Conservation (phyloP, 305 asterid species). For the Fraxinus platypoda region DNA sequence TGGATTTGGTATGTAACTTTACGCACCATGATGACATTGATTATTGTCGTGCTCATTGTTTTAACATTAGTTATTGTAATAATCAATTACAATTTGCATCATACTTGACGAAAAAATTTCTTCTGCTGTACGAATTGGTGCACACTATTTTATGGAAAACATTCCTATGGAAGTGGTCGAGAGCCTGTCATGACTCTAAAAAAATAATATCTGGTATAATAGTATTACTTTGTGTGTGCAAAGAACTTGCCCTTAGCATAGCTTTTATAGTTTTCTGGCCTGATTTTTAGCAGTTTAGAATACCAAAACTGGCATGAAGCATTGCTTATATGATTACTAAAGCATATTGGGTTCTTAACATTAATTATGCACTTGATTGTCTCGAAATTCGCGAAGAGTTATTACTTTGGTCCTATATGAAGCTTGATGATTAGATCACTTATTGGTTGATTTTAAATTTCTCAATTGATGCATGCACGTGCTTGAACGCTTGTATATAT, state of each 20-base stretch:
- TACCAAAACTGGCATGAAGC: background rate
- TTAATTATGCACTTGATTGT: constrained; percentile 1
- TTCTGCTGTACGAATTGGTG: background rate
- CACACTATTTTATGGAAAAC: background rate
- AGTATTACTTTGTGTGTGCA: background rate
- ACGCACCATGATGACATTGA: background rate
- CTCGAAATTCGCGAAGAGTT: background rate
- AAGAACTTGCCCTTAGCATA: background rate
- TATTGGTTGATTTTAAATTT: background rate
- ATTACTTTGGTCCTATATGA: background rate
- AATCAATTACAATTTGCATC: background rate
- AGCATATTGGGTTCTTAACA: background rate
- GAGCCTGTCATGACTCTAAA: background rate
- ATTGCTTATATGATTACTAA: background rate
- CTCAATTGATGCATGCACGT: background rate
- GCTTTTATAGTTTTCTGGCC: background rate
- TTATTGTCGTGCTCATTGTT: background rate
- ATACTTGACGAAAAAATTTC: background rate
- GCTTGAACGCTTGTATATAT: background rate
- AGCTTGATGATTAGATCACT: background rate
- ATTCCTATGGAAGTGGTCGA: background rate
- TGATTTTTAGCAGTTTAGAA: background rate
- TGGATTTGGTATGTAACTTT: constrained; percentile 43
- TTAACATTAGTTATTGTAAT: background rate
- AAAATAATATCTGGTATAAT: background rate